A percentile compares a stretch with the other conserved stretches of the same genome.
phyloP scores from a whole-genome alignment of 257 asterid genomes.

The Solanum lycopersicoides region DNA sequence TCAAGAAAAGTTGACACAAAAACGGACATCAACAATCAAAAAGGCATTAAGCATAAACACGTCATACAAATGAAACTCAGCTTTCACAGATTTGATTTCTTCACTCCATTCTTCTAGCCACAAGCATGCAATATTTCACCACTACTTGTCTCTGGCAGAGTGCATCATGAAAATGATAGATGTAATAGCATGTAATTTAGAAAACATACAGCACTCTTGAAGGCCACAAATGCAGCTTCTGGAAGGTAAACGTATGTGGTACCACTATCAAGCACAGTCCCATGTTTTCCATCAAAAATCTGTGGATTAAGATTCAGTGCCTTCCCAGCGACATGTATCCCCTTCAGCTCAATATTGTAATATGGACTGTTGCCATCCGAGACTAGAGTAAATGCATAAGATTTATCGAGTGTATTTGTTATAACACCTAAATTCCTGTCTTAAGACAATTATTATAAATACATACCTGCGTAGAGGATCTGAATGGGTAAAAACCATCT shows the following conservation, averaged over 20 bases:
- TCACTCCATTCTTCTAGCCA: background rate
- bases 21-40: background rate
- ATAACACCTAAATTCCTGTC: constrained; percentile 53
- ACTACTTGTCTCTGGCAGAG: background rate
- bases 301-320: constrained; percentile 43
- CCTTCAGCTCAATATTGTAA: constrained; percentile 95
- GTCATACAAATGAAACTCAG: background rate
- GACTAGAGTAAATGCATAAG: constrained; percentile 98
- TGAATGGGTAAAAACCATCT: constrained; percentile 72
- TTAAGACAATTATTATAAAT: constrained; percentile 18
- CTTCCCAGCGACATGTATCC: constrained; percentile 94
- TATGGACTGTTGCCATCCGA: constrained; percentile 99
- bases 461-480: constrained; percentile 87
- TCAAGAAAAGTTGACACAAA: background rate
- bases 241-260: constrained; percentile 98
- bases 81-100: background rate
- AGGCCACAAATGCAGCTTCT: constrained; percentile 66
- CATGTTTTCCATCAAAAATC: constrained; percentile 79
- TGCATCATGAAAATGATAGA: background rate
- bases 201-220: constrained; percentile 71
- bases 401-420: constrained; percentile 75
- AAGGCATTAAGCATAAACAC: background rate
- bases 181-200: background rate
- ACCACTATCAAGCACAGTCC: constrained; percentile 92
- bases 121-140: background rate